A percentile compares a stretch with the other conserved stretches of the same genome.
phyloP scores from a whole-genome alignment of 1,139 yeast genomes.

The Protomyces lactucae-debilis region DNA sequence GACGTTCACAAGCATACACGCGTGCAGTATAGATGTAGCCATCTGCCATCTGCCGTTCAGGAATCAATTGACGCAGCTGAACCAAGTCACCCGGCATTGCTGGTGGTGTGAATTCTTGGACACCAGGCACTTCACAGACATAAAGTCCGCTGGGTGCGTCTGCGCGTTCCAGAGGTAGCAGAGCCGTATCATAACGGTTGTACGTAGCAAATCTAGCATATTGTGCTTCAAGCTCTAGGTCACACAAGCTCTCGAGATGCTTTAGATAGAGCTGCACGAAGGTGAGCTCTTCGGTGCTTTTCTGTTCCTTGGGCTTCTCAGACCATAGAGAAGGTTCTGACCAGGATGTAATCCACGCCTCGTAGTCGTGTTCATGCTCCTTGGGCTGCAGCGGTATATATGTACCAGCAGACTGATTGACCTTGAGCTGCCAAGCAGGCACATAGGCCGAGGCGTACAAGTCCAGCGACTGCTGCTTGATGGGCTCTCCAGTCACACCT shows the following conservation, averaged over 20 bases:
- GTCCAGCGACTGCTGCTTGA: neutral
- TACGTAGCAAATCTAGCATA: neutral
- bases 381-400: neutral
- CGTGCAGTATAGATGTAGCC: conserved; percentile 27
- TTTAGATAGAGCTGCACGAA: neutral
- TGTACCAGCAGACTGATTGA: neutral
- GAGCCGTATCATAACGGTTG: neutral
- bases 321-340: neutral
- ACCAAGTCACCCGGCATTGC: conserved; percentile 30
- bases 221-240: neutral
- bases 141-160: neutral
- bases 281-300: neutral
- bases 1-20: conserved; percentile 28
- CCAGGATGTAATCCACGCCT: neutral
- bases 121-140: conserved; percentile 27
- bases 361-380: neutral
- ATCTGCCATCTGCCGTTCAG: conserved; percentile 27
- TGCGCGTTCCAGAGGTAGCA: neutral
- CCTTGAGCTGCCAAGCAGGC: neutral
- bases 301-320: neutral
- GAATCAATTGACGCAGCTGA: conserved; percentile 29
- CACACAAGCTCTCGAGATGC: neutral
- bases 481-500: neutral
- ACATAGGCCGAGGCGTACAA: neutral
- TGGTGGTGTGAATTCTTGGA: conserved; percentile 31